Base-by-base conservation (phyloP, 257 asterid species). In the Salvia splendens region DNA sequence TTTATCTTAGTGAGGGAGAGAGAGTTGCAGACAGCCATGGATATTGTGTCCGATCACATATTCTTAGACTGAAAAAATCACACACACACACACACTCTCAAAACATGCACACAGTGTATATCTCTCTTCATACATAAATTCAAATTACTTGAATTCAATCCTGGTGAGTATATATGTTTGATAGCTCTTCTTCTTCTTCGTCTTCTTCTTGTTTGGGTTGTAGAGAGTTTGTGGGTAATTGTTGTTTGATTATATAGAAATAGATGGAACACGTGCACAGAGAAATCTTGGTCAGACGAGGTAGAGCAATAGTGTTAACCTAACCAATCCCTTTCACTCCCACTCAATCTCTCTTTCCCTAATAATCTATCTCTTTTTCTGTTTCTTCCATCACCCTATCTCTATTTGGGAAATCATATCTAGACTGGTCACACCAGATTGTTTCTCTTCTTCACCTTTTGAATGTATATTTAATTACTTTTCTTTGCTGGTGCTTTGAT, bases 211-310 rank as follows among this genome's bases (percentile, higher is more conserved):
- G 30, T 24, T 24, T 24, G 30, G 30, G 30, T 24, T 24, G 30
- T 2, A 24, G 2, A 24, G 30, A 24, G 30, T 24, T 2, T 24
- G 30, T 24, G 30, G 30, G 30, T 24, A 20, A 20, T 20, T 20
- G 24, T 20, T 20, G 24, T 20, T 20, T 24, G 30, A 24, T 24
- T 7, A 50, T 16, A 50, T 51, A 51, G 87, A 51, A 67, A 69
- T 20, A 59, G 81, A 75, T 69, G 80, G 54, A 83, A 60, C 94
- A 81, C 88, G 85, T 80, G 88, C 80, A 72, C 63, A 63, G 33
- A 17, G 71, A 52, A 69, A 67, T 61, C 68, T 63, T 64, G 73
- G 59, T 66, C 70, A 67, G 77, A 61, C 60, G 57, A 81, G 32
- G 36, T 50, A 48, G 38, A 75, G 38, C 38, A 68, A 64, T 76